These are phyloP conservation scores for Grosmannia clavigera DNA, from an alignment of 2,329 filamentous ascomycete species.

Conservation along the genomic window DNA sequence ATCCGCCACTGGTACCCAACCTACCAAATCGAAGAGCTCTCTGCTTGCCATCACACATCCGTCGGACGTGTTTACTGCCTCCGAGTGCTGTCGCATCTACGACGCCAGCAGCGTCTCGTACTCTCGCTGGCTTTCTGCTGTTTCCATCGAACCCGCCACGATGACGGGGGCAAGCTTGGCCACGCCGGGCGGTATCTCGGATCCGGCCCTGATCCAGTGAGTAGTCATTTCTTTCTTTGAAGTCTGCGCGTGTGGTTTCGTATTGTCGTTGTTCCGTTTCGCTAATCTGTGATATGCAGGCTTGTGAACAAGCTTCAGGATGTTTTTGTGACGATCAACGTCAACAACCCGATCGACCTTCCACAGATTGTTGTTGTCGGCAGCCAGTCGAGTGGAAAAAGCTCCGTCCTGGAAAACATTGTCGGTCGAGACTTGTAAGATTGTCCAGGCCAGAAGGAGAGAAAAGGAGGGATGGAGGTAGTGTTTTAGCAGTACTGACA, in stretches of 20 bases:
- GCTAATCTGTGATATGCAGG: constrained; percentile 23
- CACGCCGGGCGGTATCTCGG: constrained; percentile 16
- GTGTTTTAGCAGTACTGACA: neutral
- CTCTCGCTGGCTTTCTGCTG: neutral
- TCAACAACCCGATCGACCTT: constrained; percentile 98
- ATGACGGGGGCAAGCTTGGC: constrained; percentile 10
- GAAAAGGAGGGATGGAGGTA: neutral
- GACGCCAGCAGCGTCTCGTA: neutral
- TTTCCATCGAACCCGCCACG: neutral
- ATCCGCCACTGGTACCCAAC: neutral
- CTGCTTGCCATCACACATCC: neutral
- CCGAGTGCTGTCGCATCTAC: neutral
- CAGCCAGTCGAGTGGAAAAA: constrained; percentile 98
- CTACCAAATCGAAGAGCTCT: neutral
- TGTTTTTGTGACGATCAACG: constrained; percentile 96
- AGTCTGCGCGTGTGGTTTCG: neutral
- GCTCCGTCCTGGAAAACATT: constrained; percentile 97
- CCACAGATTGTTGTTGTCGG: constrained; percentile 97
- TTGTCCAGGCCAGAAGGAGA: neutral
- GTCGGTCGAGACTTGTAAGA: constrained; percentile 89
- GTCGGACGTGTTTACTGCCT: neutral
- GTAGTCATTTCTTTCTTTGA: neutral
- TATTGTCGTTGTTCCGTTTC: neutral
- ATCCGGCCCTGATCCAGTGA: constrained; percentile 16
- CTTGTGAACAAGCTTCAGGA: constrained; percentile 99